Conservation (phyloP, 768 basidiomycete genomes). For the Exsudoporus frostii region DNA sequence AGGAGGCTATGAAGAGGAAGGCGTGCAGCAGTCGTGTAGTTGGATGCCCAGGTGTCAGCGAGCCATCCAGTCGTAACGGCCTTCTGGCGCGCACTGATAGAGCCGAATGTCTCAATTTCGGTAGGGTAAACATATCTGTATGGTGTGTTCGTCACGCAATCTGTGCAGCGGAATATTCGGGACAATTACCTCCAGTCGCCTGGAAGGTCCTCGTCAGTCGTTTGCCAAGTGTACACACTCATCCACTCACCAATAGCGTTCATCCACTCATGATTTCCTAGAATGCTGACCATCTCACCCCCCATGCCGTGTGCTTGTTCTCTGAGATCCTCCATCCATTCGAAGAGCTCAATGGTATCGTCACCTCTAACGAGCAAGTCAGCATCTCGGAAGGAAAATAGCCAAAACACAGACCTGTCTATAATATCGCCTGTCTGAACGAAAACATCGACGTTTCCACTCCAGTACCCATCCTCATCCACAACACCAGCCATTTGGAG, state of each 20-base stretch:
- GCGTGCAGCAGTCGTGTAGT: slow-evolving; percentile 79
- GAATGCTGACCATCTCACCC: slow-evolving; percentile 68
- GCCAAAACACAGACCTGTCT: slow-evolving; percentile 57
- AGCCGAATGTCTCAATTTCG: slow-evolving; percentile 83
- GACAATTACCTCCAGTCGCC: slow-evolving; percentile 79
- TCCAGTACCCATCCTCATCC: slow-evolving; percentile 73
- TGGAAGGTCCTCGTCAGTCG: slow-evolving; percentile 24
- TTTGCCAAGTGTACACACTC: background rate
- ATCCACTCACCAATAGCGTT: slow-evolving; percentile 65
- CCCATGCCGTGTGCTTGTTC: slow-evolving; percentile 66
- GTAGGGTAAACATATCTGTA: slow-evolving; percentile 77
- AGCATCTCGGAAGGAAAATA: slow-evolving; percentile 3
- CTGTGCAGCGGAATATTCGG: background rate
- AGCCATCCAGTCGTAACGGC: slow-evolving; percentile 74
- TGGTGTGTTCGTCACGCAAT: slow-evolving; percentile 4
- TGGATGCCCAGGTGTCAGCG: slow-evolving; percentile 77
- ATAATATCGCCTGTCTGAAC: slow-evolving; percentile 98
- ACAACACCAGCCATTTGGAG: slow-evolving; percentile 78
- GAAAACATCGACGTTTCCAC: slow-evolving; percentile 76
- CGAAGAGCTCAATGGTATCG: slow-evolving; percentile 84
- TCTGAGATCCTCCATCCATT: slow-evolving; percentile 81
- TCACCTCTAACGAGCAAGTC: slow-evolving; percentile 56
- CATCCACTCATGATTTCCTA: slow-evolving; percentile 98
- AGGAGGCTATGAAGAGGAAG: slow-evolving; percentile 75
- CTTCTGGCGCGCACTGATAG: slow-evolving; percentile 65